These are phyloP conservation scores for Cutaneotrichosporon sp. DNA, from an alignment of 1,284 basidiomycete species.

Conservation along the genomic window DNA sequence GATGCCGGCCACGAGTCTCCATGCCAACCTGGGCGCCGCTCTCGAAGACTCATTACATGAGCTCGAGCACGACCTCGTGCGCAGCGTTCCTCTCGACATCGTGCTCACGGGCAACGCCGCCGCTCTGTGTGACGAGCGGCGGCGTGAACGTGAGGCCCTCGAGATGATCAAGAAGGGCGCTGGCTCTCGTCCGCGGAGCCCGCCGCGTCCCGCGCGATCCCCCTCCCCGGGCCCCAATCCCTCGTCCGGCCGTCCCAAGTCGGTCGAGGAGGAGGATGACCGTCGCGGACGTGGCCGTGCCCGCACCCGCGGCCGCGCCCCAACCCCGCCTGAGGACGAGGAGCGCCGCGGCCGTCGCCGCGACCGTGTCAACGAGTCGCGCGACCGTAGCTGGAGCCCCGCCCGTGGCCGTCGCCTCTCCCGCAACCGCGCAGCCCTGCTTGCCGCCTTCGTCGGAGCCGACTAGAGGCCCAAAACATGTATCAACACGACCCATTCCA, in stretches of 20 bases:
- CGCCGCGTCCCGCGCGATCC: slow-evolving; percentile 10
- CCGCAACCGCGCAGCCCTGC: slow-evolving; percentile 7
- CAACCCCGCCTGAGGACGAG: not conserved
- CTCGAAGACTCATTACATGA: not conserved
- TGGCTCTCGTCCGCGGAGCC: not conserved
- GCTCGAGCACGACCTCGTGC: slow-evolving; percentile 29
- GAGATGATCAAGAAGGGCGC: slow-evolving; percentile 15
- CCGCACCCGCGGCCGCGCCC: slow-evolving; percentile 4
- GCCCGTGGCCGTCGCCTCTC: slow-evolving; percentile 11
- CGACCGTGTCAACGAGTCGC: slow-evolving; percentile 13
- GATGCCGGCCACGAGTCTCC: slow-evolving; percentile 15
- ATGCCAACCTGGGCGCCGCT: slow-evolving; percentile 6
- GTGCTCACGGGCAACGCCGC: slow-evolving; percentile 25
- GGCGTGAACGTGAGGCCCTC: slow-evolving; percentile 23
- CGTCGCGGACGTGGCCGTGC: slow-evolving; percentile 6
- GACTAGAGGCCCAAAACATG: not conserved
- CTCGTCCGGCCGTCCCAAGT: not conserved
- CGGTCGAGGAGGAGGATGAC: slow-evolving; percentile 18
- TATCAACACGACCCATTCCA: too few species aligned
- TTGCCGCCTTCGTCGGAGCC: not conserved
- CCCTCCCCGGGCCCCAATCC: slow-evolving; percentile 6
- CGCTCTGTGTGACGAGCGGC: slow-evolving; percentile 19
- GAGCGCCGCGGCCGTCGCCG: slow-evolving; percentile 17
- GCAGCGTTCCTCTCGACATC: slow-evolving; percentile 44
- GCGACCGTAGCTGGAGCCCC: slow-evolving; percentile 18